Conservation (phyloP, 108 stramenopile species). For the Nitzschia palea region DNA sequence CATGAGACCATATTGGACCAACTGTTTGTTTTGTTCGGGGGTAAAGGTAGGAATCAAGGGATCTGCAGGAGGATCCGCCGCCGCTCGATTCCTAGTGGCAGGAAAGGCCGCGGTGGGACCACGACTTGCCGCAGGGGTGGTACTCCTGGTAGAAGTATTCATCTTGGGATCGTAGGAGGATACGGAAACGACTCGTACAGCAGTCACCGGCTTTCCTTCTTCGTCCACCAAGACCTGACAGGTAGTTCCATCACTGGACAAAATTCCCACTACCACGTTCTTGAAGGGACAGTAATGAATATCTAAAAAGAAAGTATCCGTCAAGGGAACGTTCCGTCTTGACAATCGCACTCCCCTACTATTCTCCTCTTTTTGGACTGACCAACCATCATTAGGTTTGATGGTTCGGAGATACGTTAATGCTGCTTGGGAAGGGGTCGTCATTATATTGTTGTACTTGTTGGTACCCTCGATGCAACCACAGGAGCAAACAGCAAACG, state of each 20-base stretch:
- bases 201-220: slow-evolving; percentile 7
- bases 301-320: slow-evolving; percentile 30
- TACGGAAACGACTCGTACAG: slow-evolving; percentile 8
- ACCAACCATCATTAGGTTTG: slow-evolving; percentile 63
- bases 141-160: not conserved
- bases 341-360: slow-evolving; percentile 34
- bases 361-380: slow-evolving; percentile 32
- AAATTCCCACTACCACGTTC: slow-evolving; percentile 28
- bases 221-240: slow-evolving; percentile 32
- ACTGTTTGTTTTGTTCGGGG: slow-evolving; percentile 4
- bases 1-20: slow-evolving; percentile 9
- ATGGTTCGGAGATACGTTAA: slow-evolving; percentile 45
- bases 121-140: not conserved
- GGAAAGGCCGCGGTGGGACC: not conserved
- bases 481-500: too few species aligned
- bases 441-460: not conserved
- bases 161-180: not conserved
- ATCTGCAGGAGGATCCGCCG: not conserved
- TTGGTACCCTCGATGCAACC: too few species aligned
- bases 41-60: slow-evolving; percentile 12
- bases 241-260: slow-evolving; percentile 15
- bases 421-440: slow-evolving; percentile 34
- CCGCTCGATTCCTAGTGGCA: not conserved
- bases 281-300: slow-evolving; percentile 21
- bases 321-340: slow-evolving; percentile 44